Evolutionary conservation across 257 asterid species (phyloP).

Genomic region (Solanum lignicaule): DNA sequence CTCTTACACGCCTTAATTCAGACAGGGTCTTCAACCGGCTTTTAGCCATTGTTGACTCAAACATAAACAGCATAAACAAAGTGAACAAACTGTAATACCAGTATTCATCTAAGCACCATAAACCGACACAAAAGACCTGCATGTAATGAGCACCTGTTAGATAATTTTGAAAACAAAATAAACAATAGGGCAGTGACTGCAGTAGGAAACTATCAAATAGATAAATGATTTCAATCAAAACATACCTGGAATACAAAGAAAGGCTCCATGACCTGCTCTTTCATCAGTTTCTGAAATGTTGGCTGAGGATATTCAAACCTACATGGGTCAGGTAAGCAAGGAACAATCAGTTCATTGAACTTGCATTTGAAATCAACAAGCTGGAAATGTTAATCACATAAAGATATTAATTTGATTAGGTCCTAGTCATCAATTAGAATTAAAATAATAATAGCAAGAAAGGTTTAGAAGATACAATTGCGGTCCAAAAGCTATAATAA

Average conservation of each 20-base stretch:
- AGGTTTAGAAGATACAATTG: background rate
- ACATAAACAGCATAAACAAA: conserved; percentile 94
- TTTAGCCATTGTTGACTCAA: conserved; percentile 98
- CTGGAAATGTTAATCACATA: background rate
- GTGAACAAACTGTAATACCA: conserved; percentile 98
- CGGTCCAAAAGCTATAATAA: background rate
- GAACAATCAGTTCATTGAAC: background rate
- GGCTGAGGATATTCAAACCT: conserved; percentile 99
- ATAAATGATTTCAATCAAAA: conserved; percentile 5
- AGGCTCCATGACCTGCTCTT: conserved; percentile 92
- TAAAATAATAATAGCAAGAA: background rate
- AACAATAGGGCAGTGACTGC: background rate
- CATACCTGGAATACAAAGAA: conserved; percentile 95
- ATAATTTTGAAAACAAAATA: background rate
- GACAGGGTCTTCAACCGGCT: conserved; percentile 88
- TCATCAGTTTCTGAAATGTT: conserved; percentile 87
- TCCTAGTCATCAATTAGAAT: background rate
- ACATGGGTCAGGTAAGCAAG: conserved; percentile 16
- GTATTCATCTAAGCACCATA: conserved; percentile 95
- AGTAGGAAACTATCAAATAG: background rate
- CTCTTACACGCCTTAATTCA: conserved; percentile 94
- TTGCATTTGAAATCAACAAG: background rate
- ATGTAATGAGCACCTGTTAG: conserved; percentile 15
- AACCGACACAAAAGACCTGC: conserved; percentile 95
- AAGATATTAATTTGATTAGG: background rate